phyloP scores from a whole-genome alignment of 106 monocot genomes.

The Phalaenopsis aphrodite region DNA sequence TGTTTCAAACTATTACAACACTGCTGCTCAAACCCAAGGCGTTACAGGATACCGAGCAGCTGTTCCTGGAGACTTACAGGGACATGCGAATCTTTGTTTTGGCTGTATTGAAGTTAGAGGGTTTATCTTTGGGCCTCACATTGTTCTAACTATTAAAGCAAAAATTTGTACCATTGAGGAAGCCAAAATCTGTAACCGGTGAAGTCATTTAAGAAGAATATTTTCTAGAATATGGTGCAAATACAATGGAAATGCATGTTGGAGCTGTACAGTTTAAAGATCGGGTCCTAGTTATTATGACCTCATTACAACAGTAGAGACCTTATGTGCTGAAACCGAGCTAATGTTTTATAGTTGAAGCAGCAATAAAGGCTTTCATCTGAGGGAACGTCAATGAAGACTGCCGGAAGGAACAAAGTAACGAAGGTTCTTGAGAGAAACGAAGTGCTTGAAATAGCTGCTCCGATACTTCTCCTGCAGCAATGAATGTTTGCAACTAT shows the following conservation, averaged over 20 bases:
- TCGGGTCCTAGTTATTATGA: constrained; percentile 45
- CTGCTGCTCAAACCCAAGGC: constrained; percentile 54
- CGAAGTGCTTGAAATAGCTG: too few relatives aligned
- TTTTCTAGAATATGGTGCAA: constrained; percentile 63
- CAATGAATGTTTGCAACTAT: too few relatives aligned
- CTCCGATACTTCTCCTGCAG: too few relatives aligned
- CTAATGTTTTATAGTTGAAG: constrained; percentile 12
- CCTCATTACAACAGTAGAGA: constrained; percentile 68
- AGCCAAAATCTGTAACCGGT: constrained; percentile 50
- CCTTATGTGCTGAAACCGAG: constrained; percentile 53
- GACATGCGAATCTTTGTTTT: constrained; percentile 55
- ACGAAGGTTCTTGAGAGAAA: too few relatives aligned
- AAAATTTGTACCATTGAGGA: constrained; percentile 92
- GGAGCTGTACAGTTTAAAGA: constrained; percentile 57
- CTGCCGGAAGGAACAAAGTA: too few relatives aligned
- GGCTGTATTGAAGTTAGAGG: constrained; percentile 37
- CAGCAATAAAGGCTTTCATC: too few relatives aligned
- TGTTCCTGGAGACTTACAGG: constrained; percentile 62
- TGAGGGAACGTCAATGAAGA: too few relatives aligned
- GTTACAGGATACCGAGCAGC: constrained; percentile 50
- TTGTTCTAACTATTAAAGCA: constrained; percentile 85
- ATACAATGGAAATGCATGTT: constrained; percentile 72
- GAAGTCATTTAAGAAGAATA: constrained; percentile 75
- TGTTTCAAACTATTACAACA: constrained; percentile 50
- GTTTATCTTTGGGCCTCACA: constrained; percentile 88